Evolutionary conservation across 768 basidiomycete species (phyloP), one percentile per base, ranked within the genome.

Genomic region (Rhizopogon sp.): DNA sequence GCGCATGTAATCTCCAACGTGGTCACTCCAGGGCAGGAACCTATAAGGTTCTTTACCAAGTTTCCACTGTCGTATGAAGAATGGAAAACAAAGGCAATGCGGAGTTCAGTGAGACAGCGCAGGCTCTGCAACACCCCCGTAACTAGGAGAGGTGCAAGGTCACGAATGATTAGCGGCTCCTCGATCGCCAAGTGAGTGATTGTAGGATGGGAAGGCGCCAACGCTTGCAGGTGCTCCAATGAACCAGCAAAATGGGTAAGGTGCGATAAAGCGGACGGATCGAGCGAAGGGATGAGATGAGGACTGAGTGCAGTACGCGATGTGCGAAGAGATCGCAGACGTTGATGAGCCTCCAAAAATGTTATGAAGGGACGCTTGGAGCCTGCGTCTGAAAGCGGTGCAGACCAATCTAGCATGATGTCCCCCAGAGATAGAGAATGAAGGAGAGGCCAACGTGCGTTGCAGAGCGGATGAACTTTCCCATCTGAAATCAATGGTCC

Each of bases 51-150:
- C 43, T 85, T 80, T 35, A 90, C 74, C 55, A 89, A 71, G 60
- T 83, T 83, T 28, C 81, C 84, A 62, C 85, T 84, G 60, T 90
- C 88, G 62, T 89, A 89, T 62, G 83, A 82, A 1, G 83, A 83
- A 62, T 89, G 85, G 49, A 90, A 77, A 39, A 80, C 77, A 63
- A 90, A 90, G 14, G 80, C 73, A 42, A 90, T 79, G 52, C 78
- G 82, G 53, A 90, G 74, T 40, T 81, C 77, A 11, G 73, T 77
- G 25, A 90, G 75, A 5, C 74, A 73, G 17, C 77, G 76, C 20
- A 90, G 62, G 46, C 77, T 76, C 56, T 79, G 75, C 25, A 90
- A 76, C n/a, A 87, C 71, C 39, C 76, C 74, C 3, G 83, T 79
- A 2, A 90, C 74, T 5, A 80, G 73, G 17, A 85, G 74, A 0